Percentiles rank a stretch among this genome's conserved stretches.
Conservation (phyloP, 768 basidiomycete species). For the Phanerochaete sordida region DNA sequence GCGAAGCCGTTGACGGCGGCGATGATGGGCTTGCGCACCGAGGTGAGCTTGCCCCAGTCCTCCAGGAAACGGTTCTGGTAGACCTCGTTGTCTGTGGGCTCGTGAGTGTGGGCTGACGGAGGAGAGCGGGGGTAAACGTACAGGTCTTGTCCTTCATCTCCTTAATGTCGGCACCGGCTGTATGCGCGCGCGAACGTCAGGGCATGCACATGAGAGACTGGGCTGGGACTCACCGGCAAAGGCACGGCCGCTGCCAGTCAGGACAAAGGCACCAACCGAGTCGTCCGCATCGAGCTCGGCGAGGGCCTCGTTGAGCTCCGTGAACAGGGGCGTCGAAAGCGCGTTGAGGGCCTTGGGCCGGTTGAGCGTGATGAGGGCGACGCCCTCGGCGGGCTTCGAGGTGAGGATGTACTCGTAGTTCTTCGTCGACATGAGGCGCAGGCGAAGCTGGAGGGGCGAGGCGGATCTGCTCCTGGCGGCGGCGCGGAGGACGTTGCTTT, state of each 20-base stretch:
- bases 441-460: slow-evolving; percentile 3
- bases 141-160: slow-evolving; percentile 98
- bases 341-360: slow-evolving; percentile 91
- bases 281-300: slow-evolving; percentile 67
- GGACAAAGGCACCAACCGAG: slow-evolving; percentile 75
- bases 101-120: slow-evolving; percentile 22
- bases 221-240: slow-evolving; percentile 77
- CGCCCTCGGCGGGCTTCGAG: slow-evolving; percentile 62
- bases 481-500: background rate
- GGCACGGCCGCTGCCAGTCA: slow-evolving; percentile 89
- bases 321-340: slow-evolving; percentile 74
- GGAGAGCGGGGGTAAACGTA: slow-evolving; percentile 36
- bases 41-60: slow-evolving; percentile 73
- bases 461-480: background rate
- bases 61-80: slow-evolving; percentile 85
- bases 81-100: slow-evolving; percentile 69
- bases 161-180: slow-evolving; percentile 97
- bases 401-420: slow-evolving; percentile 66
- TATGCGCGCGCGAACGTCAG: background rate
- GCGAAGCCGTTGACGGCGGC: slow-evolving; percentile 96
- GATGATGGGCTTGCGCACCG: slow-evolving; percentile 87
- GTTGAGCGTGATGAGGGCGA: slow-evolving; percentile 83
- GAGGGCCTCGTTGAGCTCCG: slow-evolving; percentile 78
- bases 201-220: background rate
- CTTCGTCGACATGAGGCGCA: slow-evolving; percentile 44